These are phyloP conservation scores for Rhodocollybia butyracea DNA, from an alignment of 768 basidiomycete genomes.

Conservation along the genomic window DNA sequence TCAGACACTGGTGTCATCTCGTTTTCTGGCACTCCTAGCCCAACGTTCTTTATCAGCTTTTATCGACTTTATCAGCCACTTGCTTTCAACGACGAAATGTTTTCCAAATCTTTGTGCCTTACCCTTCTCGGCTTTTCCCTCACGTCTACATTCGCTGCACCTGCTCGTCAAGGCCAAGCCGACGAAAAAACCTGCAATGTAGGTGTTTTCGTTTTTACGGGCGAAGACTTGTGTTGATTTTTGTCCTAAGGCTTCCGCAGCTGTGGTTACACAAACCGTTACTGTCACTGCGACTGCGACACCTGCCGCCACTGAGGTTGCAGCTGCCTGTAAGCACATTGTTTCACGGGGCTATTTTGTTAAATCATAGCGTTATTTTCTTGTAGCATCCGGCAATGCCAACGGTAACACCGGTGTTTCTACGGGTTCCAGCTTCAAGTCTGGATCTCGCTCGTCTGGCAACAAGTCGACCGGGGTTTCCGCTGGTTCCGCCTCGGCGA, in stretches of 20 bases:
- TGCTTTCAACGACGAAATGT: constrained; percentile 7
- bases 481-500: background rate
- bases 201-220: background rate
- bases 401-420: no score
- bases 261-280: background rate
- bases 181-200: constrained; percentile 1
- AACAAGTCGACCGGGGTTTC: no score
- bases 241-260: background rate
- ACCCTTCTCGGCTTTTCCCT: constrained; percentile 1
- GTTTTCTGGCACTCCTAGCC: constrained; percentile 4
- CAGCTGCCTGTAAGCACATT: background rate
- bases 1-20: constrained; percentile 8
- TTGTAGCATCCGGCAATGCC: no score
- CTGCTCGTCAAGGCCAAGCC: background rate
- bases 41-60: constrained; percentile 6
- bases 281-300: constrained; percentile 7
- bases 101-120: constrained; percentile 6
- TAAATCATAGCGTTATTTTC: no score
- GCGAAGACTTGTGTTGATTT: background rate
- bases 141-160: background rate
- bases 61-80: constrained; percentile 1
- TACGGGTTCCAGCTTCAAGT: no score
- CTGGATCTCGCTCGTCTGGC: background rate
- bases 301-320: background rate
- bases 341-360: no score